Evolutionary conservation across 257 asterid genomes (phyloP), one percentile per base, ranked within the genome.

Genomic region (Penstemon davidsonii): DNA sequence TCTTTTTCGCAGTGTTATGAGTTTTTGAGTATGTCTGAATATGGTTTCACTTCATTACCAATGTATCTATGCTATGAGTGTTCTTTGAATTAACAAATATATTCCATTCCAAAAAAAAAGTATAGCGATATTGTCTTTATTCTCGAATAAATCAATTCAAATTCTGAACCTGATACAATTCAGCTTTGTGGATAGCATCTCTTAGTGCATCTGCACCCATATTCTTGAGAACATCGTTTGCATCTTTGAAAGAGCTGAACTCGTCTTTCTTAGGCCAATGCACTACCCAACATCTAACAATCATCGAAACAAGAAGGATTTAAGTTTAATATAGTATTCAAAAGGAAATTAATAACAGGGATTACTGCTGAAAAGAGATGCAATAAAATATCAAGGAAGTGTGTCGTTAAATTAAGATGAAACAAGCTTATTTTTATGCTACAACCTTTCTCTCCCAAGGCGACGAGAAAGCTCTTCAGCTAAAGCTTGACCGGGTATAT

Each of bases 381-480:
- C 15, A 54, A 15, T 15, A 15, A 15, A 15, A 15, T 15, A 15
- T 15, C 18, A 15, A 15, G 18, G 18, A 15, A 15, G 18, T 15
- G 18, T 15, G 18, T 15, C 18, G 18, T 15, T 15, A 15, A 15
- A 15, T 15, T 15, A 15, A 45, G 38, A 59, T 11, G 43, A 15
- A 64, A 61, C 7, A 69, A 73, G 58, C 7, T 59, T 56, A 54
- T 73, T 63, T 37, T 45, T 25, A 25, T 25, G 33, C 33, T 39
- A 3, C 57, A 41, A 85, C 92, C 96, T 89, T 70, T 82, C 93
- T 73, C 66, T 84, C 55, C 95, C 96, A 60, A 89, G 81, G 65
- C 95, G 93, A 41, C 95, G 89, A 57, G 91, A 82, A 66, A 89
- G 91, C 82, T 85, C 93, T 74, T 87, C 87, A 12, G 96, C 89